Evolutionary conservation across 208 protist species (phyloP).

Genomic region (Acanthamoeba sp.): DNA sequence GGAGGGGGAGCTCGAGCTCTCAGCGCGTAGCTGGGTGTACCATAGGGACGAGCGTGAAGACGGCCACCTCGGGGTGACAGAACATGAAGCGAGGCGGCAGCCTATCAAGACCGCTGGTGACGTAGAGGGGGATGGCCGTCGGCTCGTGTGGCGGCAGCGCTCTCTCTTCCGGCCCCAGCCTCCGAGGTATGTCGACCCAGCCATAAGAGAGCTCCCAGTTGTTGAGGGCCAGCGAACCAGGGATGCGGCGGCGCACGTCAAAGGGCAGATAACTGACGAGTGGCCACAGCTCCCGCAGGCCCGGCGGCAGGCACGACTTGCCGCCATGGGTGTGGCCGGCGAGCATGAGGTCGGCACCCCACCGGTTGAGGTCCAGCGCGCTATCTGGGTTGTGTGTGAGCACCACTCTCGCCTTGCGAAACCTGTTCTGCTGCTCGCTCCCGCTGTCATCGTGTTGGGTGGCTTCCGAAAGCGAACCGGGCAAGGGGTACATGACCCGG

Average conservation of each 20-base stretch:
- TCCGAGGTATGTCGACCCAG: neutral
- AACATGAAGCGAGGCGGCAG: neutral
- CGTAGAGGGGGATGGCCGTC: constrained; percentile 15
- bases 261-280: neutral
- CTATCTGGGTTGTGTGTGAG: constrained; percentile 46
- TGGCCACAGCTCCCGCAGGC: constrained; percentile 5
- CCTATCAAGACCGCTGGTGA: neutral
- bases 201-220: constrained; percentile 28
- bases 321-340: constrained; percentile 65
- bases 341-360: constrained; percentile 62
- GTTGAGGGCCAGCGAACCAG: neutral
- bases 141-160: neutral
- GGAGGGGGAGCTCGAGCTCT: no score
- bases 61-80: constrained; percentile 16
- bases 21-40: no score
- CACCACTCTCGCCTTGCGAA: neutral
- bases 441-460: no score
- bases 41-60: constrained; percentile 63
- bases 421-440: neutral
- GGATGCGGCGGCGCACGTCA: neutral
- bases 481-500: neutral
- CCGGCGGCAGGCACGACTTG: neutral
- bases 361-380: neutral
- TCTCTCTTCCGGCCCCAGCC: neutral
- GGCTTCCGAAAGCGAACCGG: neutral